A percentile compares a stretch with the other conserved stretches of the same genome.
Evolutionary conservation across 257 asterid genomes (phyloP).

Genomic region (Solanum neorickii): DNA sequence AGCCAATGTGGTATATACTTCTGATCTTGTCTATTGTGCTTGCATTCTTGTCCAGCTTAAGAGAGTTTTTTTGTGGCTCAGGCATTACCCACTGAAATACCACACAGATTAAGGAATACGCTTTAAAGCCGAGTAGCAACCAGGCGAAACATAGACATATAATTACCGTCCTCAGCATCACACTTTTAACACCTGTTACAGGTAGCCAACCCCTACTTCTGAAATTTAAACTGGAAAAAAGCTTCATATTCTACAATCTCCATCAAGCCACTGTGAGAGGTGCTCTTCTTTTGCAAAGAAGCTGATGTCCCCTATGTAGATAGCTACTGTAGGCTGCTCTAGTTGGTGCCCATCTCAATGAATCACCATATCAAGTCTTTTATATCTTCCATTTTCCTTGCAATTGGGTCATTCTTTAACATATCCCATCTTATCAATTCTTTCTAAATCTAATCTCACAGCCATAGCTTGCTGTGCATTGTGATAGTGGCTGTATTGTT

Average conservation of each 20-base stretch:
- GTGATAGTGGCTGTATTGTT: not conserved
- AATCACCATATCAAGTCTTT: not conserved
- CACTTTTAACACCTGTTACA: not conserved
- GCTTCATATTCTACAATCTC: not conserved
- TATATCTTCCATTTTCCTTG: not conserved
- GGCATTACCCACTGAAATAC: not conserved
- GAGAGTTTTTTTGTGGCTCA: not conserved
- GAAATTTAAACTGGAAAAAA: not conserved
- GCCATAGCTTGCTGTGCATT: not conserved
- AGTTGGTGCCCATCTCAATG: not conserved
- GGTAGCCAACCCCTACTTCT: not conserved
- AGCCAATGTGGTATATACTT: not conserved
- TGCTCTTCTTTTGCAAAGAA: not conserved
- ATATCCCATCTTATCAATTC: not conserved
- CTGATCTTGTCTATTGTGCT: not conserved
- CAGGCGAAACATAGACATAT: not conserved
- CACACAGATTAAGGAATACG: not conserved
- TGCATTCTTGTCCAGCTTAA: not conserved
- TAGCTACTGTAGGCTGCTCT: not conserved
- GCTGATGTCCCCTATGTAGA: not conserved
- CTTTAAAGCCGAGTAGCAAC: not conserved
- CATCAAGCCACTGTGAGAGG: not conserved
- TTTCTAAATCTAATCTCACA: not conserved
- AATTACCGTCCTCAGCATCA: not conserved
- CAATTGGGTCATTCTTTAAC: not conserved